Evolutionary conservation across 2,329 filamentous ascomycete genomes (phyloP), one percentile per base, ranked within the genome.

Genomic region (Chrysoporthe austroafricana): DNA sequence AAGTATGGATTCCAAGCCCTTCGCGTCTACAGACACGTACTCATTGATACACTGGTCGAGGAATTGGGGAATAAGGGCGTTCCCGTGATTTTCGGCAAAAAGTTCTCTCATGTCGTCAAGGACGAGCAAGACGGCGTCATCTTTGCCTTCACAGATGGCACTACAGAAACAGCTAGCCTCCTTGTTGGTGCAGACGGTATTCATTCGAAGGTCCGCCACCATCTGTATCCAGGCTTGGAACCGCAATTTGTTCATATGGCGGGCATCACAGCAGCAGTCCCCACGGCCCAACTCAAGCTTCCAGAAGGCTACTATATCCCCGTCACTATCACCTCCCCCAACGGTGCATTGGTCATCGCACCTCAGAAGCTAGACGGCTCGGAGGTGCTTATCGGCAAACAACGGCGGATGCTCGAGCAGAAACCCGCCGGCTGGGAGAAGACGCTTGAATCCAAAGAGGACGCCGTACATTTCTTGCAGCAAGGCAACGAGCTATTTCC

Each of bases 111-210:
- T 4, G 73, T 89, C 3, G 67, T 81, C 1, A 71, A 73, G 0
- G 83, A 86, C 64, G 76, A 75, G 0, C 75, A 78, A 0, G 66
- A 79, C 0, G 73, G 73, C 0, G 83, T 87, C 0, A 79, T 75
- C 0, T 84, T 83, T 70, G 78, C 78, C 14, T 85, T 88, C 66
- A 74, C 74, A 0, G 82, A 86, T 64, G 85, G 83, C 1, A 77
- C 77, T 0, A 76, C 73, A 0, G 76, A 71, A 1, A 74, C 71
- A 0, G 82, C 84, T 0, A 71, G 76, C 2, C 72, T 86, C 14
- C 79, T 90, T 0, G 77, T 89, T 18, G 87, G 86, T 0, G 84
- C 85, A 0, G 87, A 90, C 67, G 87, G 87, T 0, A 89, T 89
- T 62, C 85, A 89, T 72, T 88, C 86, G 0, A 78, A 76, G 0